A percentile compares a stretch with the other conserved stretches of the same genome.
Evolutionary conservation across 306 rosid genomes (phyloP).

Genomic region (Trifolium subterraneum): DNA sequence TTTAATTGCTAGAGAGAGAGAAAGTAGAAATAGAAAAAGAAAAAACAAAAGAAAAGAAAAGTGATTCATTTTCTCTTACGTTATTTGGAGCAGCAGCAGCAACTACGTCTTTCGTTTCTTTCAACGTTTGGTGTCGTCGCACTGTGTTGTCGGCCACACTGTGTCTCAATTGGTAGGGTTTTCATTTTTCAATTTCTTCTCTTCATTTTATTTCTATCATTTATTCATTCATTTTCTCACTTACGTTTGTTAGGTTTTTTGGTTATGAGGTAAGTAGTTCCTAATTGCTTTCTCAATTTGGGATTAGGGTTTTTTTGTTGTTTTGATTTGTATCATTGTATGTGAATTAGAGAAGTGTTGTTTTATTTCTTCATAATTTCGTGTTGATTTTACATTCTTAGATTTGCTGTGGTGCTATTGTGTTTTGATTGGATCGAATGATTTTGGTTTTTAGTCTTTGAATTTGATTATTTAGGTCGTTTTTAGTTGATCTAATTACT

Average conservation of each 20-base stretch:
- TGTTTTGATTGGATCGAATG: neutral
- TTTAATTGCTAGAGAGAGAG: conserved; percentile 30
- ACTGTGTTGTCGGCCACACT: conserved; percentile 41
- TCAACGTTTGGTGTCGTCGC: conserved; percentile 21
- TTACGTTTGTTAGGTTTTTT: conserved; percentile 9
- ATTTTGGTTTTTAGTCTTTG: neutral
- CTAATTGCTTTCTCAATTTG: conserved; percentile 20
- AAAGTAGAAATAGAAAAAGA: neutral
- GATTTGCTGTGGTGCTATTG: conserved; percentile 21
- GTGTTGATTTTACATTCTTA: conserved; percentile 18
- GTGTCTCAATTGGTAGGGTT: conserved; percentile 27
- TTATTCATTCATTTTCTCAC: neutral
- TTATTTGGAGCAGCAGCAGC: conserved; percentile 31
- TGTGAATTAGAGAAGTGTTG: neutral
- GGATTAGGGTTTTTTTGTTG: conserved; percentile 34
- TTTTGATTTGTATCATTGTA: conserved; percentile 30
- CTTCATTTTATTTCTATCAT: no score
- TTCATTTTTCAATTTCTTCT: conserved; percentile 1
- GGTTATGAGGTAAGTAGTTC: neutral
- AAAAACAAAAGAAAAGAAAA: neutral
- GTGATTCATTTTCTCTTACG: conserved; percentile 6
- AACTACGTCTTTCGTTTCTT: conserved; percentile 29
- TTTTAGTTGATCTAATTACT: conserved; percentile 10
- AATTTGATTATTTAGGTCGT: neutral
- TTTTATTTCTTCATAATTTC: neutral